phyloP scores from a whole-genome alignment of 306 rosid species.

The Gleditsia sinensis region DNA sequence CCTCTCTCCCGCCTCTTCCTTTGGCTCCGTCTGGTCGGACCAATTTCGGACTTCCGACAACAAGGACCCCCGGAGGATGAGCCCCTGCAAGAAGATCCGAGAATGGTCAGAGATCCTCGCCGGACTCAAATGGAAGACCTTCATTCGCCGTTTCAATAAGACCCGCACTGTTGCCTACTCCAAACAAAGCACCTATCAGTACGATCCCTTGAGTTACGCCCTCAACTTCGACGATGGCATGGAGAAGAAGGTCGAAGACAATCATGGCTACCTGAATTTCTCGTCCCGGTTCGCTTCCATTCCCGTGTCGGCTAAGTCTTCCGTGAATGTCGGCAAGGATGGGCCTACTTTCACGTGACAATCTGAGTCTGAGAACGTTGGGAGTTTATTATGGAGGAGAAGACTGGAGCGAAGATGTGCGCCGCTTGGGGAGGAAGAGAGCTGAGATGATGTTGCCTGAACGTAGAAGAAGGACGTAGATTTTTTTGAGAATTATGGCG shows the following conservation, averaged over 20 bases:
- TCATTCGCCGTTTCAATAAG: not conserved
- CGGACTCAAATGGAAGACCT: too few relatives aligned
- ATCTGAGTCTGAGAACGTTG: not conserved
- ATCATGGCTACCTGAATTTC: slow-evolving; percentile 41
- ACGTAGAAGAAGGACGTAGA: not conserved
- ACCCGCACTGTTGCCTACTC: too few relatives aligned
- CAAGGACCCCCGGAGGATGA: not conserved
- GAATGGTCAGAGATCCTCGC: not conserved
- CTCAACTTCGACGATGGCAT: slow-evolving; percentile 68
- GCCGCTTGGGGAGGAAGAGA: not conserved
- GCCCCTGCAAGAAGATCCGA: not conserved
- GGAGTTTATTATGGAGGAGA: too few relatives aligned
- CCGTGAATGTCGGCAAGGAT: slow-evolving; percentile 52
- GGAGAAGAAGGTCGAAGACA: slow-evolving; percentile 27
- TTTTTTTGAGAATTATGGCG: too few relatives aligned
- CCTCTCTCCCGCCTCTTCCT: too few relatives aligned
- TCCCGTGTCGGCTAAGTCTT: slow-evolving; percentile 49
- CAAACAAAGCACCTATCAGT: not conserved
- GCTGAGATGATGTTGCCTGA: too few relatives aligned
- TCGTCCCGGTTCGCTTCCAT: slow-evolving; percentile 61
- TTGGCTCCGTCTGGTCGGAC: too few relatives aligned
- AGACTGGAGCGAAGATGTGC: not conserved
- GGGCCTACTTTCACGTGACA: slow-evolving; percentile 39
- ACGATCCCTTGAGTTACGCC: slow-evolving; percentile 70
- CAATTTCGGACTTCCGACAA: too few relatives aligned